Evolutionary conservation across 805 yeast species (phyloP).

Genomic region (Saturnispora galanensis): DNA sequence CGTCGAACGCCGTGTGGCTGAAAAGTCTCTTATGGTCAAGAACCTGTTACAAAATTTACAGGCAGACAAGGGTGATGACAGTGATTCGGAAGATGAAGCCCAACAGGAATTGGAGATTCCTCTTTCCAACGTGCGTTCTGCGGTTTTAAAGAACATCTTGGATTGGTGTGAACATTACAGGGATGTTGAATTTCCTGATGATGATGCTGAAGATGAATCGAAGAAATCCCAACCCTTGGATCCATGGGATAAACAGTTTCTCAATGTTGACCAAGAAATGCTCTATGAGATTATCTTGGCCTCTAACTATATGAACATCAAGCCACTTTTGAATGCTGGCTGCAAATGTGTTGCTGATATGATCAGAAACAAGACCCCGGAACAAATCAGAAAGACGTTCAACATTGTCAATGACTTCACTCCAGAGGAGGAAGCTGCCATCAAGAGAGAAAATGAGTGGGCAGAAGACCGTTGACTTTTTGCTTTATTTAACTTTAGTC

Average conservation of each 20-base stretch:
- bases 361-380: constrained; percentile 74
- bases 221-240: constrained; percentile 86
- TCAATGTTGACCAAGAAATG: constrained; percentile 90
- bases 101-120: constrained; percentile 73
- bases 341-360: constrained; percentile 77
- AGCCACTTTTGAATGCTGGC: constrained; percentile 67
- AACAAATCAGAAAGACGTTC: constrained; percentile 70
- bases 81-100: constrained; percentile 34
- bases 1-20: constrained; percentile 75
- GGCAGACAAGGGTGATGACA: constrained; percentile 30
- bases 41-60: constrained; percentile 72
- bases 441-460: constrained; percentile 83
- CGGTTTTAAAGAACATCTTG: constrained; percentile 79
- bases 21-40: constrained; percentile 74
- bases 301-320: constrained; percentile 70
- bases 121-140: constrained; percentile 80
- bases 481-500: neutral
- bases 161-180: constrained; percentile 97
- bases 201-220: constrained; percentile 73
- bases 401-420: constrained; percentile 76
- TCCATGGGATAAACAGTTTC: constrained; percentile 91
- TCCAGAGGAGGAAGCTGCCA: constrained; percentile 83
- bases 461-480: constrained; percentile 64
- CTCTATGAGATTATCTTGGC: constrained; percentile 71
- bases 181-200: constrained; percentile 64